Evolutionary conservation across 495 filamentous ascomycete species (phyloP).

Genomic region (Apiosordaria backusii): DNA sequence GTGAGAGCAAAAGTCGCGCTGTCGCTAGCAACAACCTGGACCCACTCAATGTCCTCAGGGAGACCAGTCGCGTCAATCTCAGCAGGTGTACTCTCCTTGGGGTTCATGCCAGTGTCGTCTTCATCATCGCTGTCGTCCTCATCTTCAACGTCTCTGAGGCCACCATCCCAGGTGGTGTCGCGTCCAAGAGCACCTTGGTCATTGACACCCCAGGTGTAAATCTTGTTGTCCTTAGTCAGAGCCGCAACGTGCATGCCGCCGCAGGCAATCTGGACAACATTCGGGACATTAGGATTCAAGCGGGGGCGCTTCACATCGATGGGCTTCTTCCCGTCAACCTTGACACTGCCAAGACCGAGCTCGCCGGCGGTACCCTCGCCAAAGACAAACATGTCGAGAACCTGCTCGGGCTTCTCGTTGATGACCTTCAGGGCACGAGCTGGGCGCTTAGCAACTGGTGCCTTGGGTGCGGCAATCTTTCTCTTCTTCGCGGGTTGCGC

Average conservation of each 20-base stretch:
- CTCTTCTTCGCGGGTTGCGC: slow-evolving; percentile 22
- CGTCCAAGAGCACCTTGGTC: slow-evolving; percentile 64
- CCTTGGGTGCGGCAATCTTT: slow-evolving; percentile 15
- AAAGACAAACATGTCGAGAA: slow-evolving; percentile 53
- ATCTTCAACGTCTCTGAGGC: slow-evolving; percentile 61
- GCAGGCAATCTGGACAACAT: slow-evolving; percentile 58
- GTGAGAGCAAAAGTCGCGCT: slow-evolving; percentile 64
- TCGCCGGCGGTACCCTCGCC: slow-evolving; percentile 54
- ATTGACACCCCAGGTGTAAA: slow-evolving; percentile 70
- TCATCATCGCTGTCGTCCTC: slow-evolving; percentile 37
- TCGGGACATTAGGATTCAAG: slow-evolving; percentile 50
- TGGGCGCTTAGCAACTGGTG: slow-evolving; percentile 15
- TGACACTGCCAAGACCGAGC: slow-evolving; percentile 48
- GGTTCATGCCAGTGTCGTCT: slow-evolving; percentile 51
- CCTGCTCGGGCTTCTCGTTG: slow-evolving; percentile 41
- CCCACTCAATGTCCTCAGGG: slow-evolving; percentile 52
- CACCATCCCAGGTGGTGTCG: slow-evolving; percentile 52
- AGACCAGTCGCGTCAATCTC: slow-evolving; percentile 44
- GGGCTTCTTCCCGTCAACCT: slow-evolving; percentile 48
- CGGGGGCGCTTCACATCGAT: slow-evolving; percentile 56
- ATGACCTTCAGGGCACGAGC: slow-evolving; percentile 28
- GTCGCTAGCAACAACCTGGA: slow-evolving; percentile 61
- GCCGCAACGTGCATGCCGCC: slow-evolving; percentile 65
- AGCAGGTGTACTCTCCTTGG: slow-evolving; percentile 57
- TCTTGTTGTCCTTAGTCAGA: slow-evolving; percentile 61